Evolutionary conservation across 2,329 filamentous ascomycete species (phyloP), one percentile per base, ranked within the genome.

Genomic region (Pestalotiopsis sp.): DNA sequence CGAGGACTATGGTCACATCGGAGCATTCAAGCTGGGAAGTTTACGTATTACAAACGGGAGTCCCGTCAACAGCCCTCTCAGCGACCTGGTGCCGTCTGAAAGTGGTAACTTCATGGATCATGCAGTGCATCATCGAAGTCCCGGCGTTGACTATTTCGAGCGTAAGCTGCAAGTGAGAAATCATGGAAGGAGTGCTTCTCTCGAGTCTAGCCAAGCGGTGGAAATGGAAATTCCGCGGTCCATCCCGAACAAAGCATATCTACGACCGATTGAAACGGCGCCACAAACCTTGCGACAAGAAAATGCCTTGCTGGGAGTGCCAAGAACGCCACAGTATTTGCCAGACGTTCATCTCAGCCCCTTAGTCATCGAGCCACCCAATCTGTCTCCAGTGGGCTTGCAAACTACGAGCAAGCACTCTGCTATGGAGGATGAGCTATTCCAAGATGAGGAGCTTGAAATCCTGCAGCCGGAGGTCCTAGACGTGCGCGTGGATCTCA

Each of bases 11-110:
- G 83, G 83, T 69, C 87, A 90, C 61, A 84, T 89, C 39, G 89
- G 89, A 3, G 87, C 84, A 12, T 91, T 90, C 75, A 89, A 89
- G 74, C 84, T 90, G 66, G 90, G 90, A 2, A 88, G 88, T 1
- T 74, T 91, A 64, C 85, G 87, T 45, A 90, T 91, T 68, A 90
- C 83, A 25, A 91, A 91, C 76, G 89, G 88, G 14, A 87, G 84
- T 68, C 89, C 89, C 2, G 77, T 78, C 14, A 78, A 80, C n/a
- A 88, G 84, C 61, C 79, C 83, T 14, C 68, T 71, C 14, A 73
- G 61, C 58, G 66, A 69, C 20, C 57, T 45, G 31, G 65, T 49
- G n/a, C 49, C 65, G 52, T 39, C 52, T 14, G 59, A 69, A 17
- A 66, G 17, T 17, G 63, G 14, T 25, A 38, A 49, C 9, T 23